Percentiles rank a stretch among this genome's conserved stretches.
These are phyloP conservation scores for Leccinum longicurvipes DNA, from an alignment of 768 basidiomycete genomes.

Conservation along the genomic window DNA sequence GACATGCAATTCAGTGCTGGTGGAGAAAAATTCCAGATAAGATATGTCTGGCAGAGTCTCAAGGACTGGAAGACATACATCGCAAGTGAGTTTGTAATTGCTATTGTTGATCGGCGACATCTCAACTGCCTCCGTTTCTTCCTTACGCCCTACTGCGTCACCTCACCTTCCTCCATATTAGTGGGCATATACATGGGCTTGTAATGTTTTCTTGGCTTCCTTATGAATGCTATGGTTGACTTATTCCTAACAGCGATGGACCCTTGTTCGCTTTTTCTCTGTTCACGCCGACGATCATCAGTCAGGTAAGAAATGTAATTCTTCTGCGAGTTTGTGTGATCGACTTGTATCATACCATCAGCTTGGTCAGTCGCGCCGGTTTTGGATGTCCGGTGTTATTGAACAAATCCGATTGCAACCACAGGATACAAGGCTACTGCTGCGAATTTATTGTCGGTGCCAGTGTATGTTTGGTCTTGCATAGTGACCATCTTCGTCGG, in stretches of 20 bases:
- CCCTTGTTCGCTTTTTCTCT: slow-evolving; percentile 55
- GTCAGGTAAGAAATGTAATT: slow-evolving; percentile 41
- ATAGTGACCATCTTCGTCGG: slow-evolving; percentile 62
- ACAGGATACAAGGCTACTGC: slow-evolving; percentile 58
- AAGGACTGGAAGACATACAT: slow-evolving; percentile 74
- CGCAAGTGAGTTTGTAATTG: slow-evolving; percentile 44
- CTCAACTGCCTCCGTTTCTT: neutral
- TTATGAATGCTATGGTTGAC: neutral
- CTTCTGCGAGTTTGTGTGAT: neutral
- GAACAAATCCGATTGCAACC: neutral
- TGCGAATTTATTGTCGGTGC: slow-evolving; percentile 74
- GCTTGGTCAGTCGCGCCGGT: slow-evolving; percentile 16
- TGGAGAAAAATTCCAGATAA: slow-evolving; percentile 50
- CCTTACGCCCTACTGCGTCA: neutral
- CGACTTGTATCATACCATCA: neutral
- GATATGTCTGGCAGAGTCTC: slow-evolving; percentile 59
- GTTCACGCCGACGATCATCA: slow-evolving; percentile 45
- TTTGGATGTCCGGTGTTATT: neutral
- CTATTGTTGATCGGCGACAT: slow-evolving; percentile 2
- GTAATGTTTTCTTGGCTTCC: slow-evolving; percentile 34
- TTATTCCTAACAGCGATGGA: slow-evolving; percentile 36
- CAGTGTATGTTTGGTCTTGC: slow-evolving; percentile 73
- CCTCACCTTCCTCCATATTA: slow-evolving; percentile 17
- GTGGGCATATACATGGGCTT: slow-evolving; percentile 74
- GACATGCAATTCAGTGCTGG: slow-evolving; percentile 67